Percentiles rank a stretch among this genome's conserved stretches.
phyloP scores from a whole-genome alignment of 805 yeast genomes.

The Candida nonsorbophila region DNA sequence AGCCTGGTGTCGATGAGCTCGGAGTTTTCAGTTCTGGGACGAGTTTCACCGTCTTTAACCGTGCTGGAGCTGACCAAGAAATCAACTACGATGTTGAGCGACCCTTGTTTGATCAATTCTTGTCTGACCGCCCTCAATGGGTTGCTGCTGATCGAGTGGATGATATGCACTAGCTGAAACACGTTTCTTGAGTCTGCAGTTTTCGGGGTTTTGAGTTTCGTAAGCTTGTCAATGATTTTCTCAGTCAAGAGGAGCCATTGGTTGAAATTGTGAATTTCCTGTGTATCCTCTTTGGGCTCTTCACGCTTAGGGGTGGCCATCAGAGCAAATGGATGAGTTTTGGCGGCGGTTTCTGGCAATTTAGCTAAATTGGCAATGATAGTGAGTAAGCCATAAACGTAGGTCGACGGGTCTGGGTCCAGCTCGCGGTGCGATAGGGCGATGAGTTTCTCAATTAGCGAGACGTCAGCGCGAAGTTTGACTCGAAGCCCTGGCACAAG shows the following conservation, averaged over 20 bases:
- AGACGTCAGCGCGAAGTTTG: slow-evolving; percentile 29
- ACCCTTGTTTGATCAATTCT: slow-evolving; percentile 44
- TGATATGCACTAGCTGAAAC: slow-evolving; percentile 24
- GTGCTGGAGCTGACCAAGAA: slow-evolving; percentile 28
- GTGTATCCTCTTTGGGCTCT: slow-evolving; percentile 13
- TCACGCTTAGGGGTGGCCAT: slow-evolving; percentile 26
- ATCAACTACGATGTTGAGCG: slow-evolving; percentile 30
- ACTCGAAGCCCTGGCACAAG: slow-evolving; percentile 27
- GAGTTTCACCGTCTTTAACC: slow-evolving; percentile 12
- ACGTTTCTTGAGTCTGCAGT: slow-evolving; percentile 8
- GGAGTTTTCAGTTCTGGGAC: slow-evolving; percentile 11
- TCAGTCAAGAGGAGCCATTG: slow-evolving; percentile 19
- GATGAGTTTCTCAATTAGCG: slow-evolving; percentile 19
- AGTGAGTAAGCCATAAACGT: slow-evolving; percentile 37
- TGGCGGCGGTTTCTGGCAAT: slow-evolving; percentile 17
- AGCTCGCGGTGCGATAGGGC: no score
- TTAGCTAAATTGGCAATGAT: slow-evolving; percentile 36
- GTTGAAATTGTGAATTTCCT: slow-evolving; percentile 26
- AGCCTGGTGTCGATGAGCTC: slow-evolving; percentile 16
- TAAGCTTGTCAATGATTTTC: slow-evolving; percentile 13
- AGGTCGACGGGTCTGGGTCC: no score
- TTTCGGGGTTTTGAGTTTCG: slow-evolving; percentile 13
- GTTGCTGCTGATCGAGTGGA: slow-evolving; percentile 27
- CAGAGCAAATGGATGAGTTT: slow-evolving; percentile 28
- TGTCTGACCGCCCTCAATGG: slow-evolving; percentile 20